Evolutionary conservation across 1,139 yeast species (phyloP).

Genomic region (Kurtzmaniella quercitrusa): DNA sequence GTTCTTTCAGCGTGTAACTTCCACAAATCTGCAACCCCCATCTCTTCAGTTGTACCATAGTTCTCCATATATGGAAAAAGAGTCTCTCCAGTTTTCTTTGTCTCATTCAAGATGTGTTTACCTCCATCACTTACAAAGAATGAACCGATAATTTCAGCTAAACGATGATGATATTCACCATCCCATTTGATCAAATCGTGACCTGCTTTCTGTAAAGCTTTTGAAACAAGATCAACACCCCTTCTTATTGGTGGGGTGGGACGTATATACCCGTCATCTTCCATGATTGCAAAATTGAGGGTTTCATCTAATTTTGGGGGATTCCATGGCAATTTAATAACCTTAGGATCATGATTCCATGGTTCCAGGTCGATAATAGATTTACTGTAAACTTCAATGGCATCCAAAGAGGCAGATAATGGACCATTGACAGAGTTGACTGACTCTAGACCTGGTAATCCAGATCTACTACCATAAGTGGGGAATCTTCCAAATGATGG

Average conservation of each 20-base stretch:
- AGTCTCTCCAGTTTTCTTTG: slow-evolving; percentile 45
- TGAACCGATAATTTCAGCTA: slow-evolving; percentile 32
- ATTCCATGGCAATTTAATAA: slow-evolving; percentile 30
- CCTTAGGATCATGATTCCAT: slow-evolving; percentile 29
- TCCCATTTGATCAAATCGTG: slow-evolving; percentile 60
- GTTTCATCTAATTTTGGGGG: slow-evolving; percentile 18
- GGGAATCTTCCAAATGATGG: slow-evolving; percentile 52
- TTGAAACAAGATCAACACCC: slow-evolving; percentile 20
- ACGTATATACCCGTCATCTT: slow-evolving; percentile 28
- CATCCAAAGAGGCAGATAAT: slow-evolving; percentile 21
- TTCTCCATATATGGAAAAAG: slow-evolving; percentile 31
- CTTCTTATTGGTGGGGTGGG: slow-evolving; percentile 38
- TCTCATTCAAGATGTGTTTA: slow-evolving; percentile 24
- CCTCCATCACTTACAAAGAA: slow-evolving; percentile 49
- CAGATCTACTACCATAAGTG: slow-evolving; percentile 46
- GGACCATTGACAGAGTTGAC: slow-evolving; percentile 36
- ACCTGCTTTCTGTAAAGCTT: slow-evolving; percentile 40
- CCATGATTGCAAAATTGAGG: slow-evolving; percentile 28
- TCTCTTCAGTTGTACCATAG: slow-evolving; percentile 26
- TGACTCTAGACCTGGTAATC: slow-evolving; percentile 51
- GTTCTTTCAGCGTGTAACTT: slow-evolving; percentile 34
- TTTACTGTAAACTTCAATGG: slow-evolving; percentile 26
- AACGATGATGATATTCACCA: slow-evolving; percentile 34
- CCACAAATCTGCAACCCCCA: slow-evolving; percentile 41
- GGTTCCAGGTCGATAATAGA: slow-evolving; percentile 25